phyloP scores from a whole-genome alignment of 345 rosid genomes.

The Syzygium aromaticum region DNA sequence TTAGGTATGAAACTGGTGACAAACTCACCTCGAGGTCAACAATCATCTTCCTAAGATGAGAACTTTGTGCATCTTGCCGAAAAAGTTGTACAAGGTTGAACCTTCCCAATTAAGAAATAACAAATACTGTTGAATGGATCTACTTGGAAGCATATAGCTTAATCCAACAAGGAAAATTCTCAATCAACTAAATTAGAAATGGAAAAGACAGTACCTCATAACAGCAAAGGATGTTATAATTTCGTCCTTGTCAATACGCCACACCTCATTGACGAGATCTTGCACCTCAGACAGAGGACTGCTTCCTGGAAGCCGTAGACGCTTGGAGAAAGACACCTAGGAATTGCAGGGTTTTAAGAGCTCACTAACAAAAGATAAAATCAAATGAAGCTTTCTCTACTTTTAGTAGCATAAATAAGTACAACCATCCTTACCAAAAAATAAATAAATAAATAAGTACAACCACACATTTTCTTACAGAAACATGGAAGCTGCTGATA shows the following conservation, averaged over 20 bases:
- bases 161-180: background rate
- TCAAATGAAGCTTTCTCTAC: background rate
- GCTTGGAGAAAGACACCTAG: constrained; percentile 80
- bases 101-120: constrained; percentile 34
- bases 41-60: constrained; percentile 75
- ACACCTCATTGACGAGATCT: constrained; percentile 48
- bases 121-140: background rate
- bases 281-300: constrained; percentile 31
- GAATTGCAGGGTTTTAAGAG: background rate
- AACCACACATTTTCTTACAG: constrained; percentile 40
- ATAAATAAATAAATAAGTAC: background rate
- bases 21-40: constrained; percentile 86
- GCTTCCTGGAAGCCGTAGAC: constrained; percentile 68
- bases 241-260: constrained; percentile 90
- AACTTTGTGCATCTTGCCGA: constrained; percentile 41
- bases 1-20: constrained; percentile 1
- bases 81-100: constrained; percentile 86
- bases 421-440: too few species aligned
- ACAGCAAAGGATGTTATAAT: constrained; percentile 63
- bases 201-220: constrained; percentile 54
- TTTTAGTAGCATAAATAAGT: background rate
- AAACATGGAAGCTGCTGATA: constrained; percentile 55
- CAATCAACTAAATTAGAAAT: background rate
- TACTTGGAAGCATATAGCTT: background rate
- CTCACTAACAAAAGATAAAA: constrained; percentile 1